These are phyloP conservation scores for Trichoderma breve DNA, from an alignment of 2,329 filamentous ascomycete species.

Conservation along the genomic window DNA sequence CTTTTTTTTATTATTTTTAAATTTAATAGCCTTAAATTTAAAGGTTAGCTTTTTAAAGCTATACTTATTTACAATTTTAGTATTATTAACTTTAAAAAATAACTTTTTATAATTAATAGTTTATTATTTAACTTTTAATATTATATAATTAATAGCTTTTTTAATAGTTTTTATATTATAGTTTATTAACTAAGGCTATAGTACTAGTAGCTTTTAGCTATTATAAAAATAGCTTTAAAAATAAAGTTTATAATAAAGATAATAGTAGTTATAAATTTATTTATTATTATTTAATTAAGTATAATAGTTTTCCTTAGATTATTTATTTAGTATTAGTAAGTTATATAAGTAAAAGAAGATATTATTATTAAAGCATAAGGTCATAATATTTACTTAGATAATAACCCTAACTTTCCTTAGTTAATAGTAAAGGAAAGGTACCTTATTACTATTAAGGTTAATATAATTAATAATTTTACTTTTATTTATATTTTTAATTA, in stretches of 20 bases:
- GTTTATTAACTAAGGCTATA: not conserved
- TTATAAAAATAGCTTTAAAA: not conserved
- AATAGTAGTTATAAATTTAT: not conserved
- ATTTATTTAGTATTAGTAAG: too few relatives aligned
- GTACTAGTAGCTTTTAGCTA: too few relatives aligned
- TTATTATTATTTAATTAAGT: not conserved
- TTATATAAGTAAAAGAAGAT: too few relatives aligned
- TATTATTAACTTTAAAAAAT: not conserved
- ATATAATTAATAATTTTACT: not conserved
- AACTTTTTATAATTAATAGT: not conserved
- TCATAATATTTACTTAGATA: not conserved
- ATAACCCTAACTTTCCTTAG: not conserved
- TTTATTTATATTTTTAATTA: not conserved
- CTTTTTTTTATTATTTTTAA: too few relatives aligned
- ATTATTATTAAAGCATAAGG: not conserved
- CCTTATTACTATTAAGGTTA: not conserved
- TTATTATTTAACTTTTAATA: not conserved
- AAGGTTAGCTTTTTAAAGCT: not conserved
- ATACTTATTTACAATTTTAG: not conserved
- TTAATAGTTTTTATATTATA: not conserved
- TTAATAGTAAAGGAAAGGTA: not conserved
- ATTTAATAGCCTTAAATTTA: not conserved
- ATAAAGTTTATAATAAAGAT: not conserved
- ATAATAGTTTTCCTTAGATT: too few relatives aligned
- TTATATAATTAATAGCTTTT: not conserved